Evolutionary conservation across 1,139 yeast species (phyloP), one percentile per base, ranked within the genome.

Genomic region (Yamadazyma taylorii): DNA sequence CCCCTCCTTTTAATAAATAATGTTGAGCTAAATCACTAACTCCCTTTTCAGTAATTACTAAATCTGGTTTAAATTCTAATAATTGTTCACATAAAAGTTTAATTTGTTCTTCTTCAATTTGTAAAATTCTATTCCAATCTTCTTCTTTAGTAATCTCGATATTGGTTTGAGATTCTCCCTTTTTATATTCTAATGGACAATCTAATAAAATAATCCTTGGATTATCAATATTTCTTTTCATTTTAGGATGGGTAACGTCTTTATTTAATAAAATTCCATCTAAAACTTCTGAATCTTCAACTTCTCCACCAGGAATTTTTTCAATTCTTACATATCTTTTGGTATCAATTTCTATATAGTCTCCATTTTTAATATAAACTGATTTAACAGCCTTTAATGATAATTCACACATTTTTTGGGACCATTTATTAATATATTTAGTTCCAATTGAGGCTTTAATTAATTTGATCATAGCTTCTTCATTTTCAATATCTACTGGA

Each of bases 11-110:
- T 57, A 92, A 75, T 50, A 94, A 69, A 63, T 85, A 90, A 67
- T 94, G 99, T 65, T 94, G 99, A 29, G 98, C 99, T 58, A 94
- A 75, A 63, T 94, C 99, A 37, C 96, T 85, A 17, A 94, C 97
- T 49, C 99, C 99, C 75, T 94, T 94, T 64, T 94, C 99, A 36
- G 98, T 94, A 50, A 94, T 84, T 30, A 94, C 97, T 55, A 94
- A 75, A 59, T 87, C 96, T 14, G 98, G 98, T 60, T 88, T 87
- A 59, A 87, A 79, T 42, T 85, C 79, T 50, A 90, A 73, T 47
- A 94, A 78, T 51, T 82, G 85, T 42, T 88, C 96, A 66, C 97
- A 90, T 73, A 92, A 70, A 40, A 76, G 57, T 58, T 85, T 85
- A 46, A 94, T 92, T 67, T 94, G 99, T 63, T 94, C 98, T 69